Evolutionary conservation across 768 basidiomycete genomes (phyloP).

Genomic region (Hemileccinum impolitum): DNA sequence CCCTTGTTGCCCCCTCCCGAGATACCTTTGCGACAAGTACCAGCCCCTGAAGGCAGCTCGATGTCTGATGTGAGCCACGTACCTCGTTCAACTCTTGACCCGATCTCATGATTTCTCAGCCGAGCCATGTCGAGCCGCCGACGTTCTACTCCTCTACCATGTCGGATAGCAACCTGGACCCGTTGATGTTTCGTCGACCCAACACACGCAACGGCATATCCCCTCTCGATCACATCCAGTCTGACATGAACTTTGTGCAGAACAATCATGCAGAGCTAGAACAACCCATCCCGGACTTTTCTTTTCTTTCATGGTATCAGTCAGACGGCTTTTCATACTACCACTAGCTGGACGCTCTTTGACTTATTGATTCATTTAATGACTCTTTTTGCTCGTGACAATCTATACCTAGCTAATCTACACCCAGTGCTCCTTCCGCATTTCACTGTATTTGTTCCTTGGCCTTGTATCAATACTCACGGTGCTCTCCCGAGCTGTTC

Average conservation of each 20-base stretch:
- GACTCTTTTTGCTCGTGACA: background rate
- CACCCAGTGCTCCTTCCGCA: background rate
- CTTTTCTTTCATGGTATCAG: constrained; percentile 23
- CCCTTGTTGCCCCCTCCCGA: constrained; percentile 29
- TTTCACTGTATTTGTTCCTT: constrained; percentile 19
- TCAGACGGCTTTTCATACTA: constrained; percentile 22
- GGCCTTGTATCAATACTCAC: constrained; percentile 18
- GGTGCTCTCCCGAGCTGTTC: constrained; percentile 32
- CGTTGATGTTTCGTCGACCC: constrained; percentile 5
- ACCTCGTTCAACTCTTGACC: background rate
- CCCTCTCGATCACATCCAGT: constrained; percentile 7
- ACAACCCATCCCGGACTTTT: constrained; percentile 13
- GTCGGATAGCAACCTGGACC: background rate
- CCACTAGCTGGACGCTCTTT: constrained; percentile 16
- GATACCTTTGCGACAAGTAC: background rate
- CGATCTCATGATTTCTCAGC: constrained; percentile 8
- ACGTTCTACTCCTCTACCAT: background rate
- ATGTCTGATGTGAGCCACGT: constrained; percentile 13
- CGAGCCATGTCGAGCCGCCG: constrained; percentile 4
- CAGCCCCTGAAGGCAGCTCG: background rate
- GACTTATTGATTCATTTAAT: constrained; percentile 29
- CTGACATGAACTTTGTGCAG: constrained; percentile 13
- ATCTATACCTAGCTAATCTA: constrained; percentile 18
- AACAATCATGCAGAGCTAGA: background rate
- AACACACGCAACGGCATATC: background rate